phyloP scores from a whole-genome alignment of 768 basidiomycete genomes.

The Asterophora lycoperdoides region DNA sequence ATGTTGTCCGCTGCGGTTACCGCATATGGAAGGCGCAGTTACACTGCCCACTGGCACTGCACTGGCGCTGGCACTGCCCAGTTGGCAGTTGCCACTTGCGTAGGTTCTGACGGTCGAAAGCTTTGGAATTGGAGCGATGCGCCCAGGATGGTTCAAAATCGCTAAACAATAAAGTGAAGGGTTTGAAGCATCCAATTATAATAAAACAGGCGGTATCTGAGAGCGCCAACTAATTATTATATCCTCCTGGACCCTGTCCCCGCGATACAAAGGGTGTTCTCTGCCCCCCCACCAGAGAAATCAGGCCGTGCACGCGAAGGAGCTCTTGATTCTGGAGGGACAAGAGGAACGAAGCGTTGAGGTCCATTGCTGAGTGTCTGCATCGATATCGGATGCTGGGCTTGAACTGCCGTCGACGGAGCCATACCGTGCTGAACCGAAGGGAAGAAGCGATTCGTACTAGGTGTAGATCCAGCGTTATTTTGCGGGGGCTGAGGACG shows the following conservation, averaged over 20 bases:
- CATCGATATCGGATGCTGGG: conserved; percentile 21
- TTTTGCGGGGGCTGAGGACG: conserved; percentile 14
- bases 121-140: too few relatives aligned
- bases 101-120: background rate
- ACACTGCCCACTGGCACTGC: background rate
- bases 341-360: conserved; percentile 19
- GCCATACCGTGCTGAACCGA: conserved; percentile 8
- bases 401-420: conserved; percentile 6
- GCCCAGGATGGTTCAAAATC: background rate
- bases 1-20: conserved; percentile 6
- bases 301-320: conserved; percentile 22
- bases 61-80: too few relatives aligned
- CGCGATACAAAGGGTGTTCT: conserved; percentile 49
- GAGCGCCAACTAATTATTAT: conserved; percentile 10
- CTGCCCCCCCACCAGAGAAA: conserved; percentile 34
- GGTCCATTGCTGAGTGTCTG: conserved; percentile 18
- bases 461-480: conserved; percentile 2
- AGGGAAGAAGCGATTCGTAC: conserved; percentile 12
- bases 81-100: too few relatives aligned
- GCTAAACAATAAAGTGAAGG: background rate
- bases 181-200: background rate
- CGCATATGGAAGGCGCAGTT: conserved; percentile 7
- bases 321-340: conserved; percentile 20
- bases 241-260: conserved; percentile 11
- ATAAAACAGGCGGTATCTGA: background rate